A percentile compares a stretch with the other conserved stretches of the same genome.
phyloP scores from a whole-genome alignment of 805 yeast genomes.

The Candida golubevii region DNA sequence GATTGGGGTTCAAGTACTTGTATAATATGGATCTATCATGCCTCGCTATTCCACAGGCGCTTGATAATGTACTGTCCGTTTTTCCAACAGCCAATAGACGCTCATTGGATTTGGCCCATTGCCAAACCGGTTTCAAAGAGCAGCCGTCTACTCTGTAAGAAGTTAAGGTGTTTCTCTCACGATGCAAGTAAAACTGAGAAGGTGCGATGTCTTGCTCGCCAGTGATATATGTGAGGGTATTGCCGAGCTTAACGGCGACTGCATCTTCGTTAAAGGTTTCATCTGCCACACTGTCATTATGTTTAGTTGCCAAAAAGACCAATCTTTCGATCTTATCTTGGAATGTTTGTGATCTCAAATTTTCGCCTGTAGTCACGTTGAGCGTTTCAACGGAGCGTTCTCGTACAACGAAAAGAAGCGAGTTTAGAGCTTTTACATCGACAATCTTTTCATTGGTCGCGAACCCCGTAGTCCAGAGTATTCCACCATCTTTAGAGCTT shows the following conservation, averaged over 20 bases:
- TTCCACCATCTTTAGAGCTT: conserved; percentile 9
- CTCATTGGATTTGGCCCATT: conserved; percentile 18
- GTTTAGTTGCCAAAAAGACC: not conserved
- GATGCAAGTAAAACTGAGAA: conserved; percentile 16
- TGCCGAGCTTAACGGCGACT: conserved; percentile 11
- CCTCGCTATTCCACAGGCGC: conserved; percentile 64
- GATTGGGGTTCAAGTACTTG: conserved; percentile 76
- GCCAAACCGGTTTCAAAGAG: conserved; percentile 27
- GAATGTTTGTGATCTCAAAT: not conserved
- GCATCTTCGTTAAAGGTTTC: not conserved
- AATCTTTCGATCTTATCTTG: conserved; percentile 5
- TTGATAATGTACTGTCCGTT: conserved; percentile 21
- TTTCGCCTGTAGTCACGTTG: conserved; percentile 14
- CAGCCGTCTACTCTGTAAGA: conserved; percentile 20
- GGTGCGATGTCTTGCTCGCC: not conserved
- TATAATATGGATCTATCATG: conserved; percentile 72
- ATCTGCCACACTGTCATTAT: not conserved
- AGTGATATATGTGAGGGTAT: conserved; percentile 2
- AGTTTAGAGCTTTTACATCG: conserved; percentile 4
- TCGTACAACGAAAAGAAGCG: conserved; percentile 11
- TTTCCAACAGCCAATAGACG: conserved; percentile 19
- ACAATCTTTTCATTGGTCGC: not conserved
- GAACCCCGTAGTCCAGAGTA: conserved; percentile 7
- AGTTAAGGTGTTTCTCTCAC: conserved; percentile 12
- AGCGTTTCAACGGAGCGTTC: conserved; percentile 8